Conservation (phyloP, 345 rosid genomes). For the Cardiospermum halicacabum region DNA sequence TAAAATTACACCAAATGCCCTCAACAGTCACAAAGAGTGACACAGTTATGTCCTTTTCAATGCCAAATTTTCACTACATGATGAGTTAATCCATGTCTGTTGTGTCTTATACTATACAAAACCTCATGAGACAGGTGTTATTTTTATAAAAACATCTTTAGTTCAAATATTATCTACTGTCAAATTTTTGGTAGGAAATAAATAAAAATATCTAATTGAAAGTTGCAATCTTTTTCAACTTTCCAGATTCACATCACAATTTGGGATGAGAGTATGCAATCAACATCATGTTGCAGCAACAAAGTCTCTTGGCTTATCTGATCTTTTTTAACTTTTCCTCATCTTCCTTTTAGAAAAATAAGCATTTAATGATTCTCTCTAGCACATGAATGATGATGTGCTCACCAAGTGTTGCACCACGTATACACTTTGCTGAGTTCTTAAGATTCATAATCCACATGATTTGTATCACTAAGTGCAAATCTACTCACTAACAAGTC, state of each 20-base stretch:
- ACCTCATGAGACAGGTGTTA: not conserved
- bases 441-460: conserved; percentile 10
- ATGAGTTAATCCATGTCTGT: too few relatives aligned
- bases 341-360: not conserved
- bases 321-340: not conserved
- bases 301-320: conserved; percentile 4
- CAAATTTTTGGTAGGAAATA: too few relatives aligned
- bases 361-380: not conserved
- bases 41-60: not conserved
- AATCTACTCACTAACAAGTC: conserved; percentile 4
- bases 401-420: conserved; percentile 1
- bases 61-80: too few relatives aligned
- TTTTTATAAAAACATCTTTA: too few relatives aligned
- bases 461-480: not conserved
- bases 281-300: not conserved
- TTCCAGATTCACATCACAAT: not conserved
- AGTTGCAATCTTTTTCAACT: not conserved
- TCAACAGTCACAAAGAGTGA: not conserved
- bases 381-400: conserved; percentile 13
- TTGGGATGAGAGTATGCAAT: not conserved
- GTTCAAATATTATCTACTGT: too few relatives aligned
- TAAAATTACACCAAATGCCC: not conserved
- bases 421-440: conserved; percentile 17
- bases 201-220: not conserved
- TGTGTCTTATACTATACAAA: not conserved